These are phyloP conservation scores for Suillus spraguei DNA, from an alignment of 768 basidiomycete genomes.

Conservation along the genomic window DNA sequence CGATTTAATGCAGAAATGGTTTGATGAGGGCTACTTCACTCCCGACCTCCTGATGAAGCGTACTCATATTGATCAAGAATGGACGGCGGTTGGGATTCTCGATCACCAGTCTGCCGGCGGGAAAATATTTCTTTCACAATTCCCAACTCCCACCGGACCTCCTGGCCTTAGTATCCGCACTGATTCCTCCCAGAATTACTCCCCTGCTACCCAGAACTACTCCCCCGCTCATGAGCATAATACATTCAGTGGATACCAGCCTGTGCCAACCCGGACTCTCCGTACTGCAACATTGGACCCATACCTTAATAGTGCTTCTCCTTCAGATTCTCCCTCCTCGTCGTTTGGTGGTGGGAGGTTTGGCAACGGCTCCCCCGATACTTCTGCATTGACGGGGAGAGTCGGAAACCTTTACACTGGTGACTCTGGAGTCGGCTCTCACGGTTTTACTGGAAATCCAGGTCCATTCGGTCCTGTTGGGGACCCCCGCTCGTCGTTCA, in stretches of 20 bases:
- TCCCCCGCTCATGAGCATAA: slow-evolving; percentile 40
- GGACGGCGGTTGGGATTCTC: slow-evolving; percentile 66
- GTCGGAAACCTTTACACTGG: slow-evolving; percentile 37
- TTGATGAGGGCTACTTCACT: slow-evolving; percentile 86
- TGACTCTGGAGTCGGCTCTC: slow-evolving; percentile 40
- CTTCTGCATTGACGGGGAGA: slow-evolving; percentile 54
- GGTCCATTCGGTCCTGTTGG: slow-evolving; percentile 38
- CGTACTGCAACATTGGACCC: slow-evolving; percentile 64
- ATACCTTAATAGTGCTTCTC: slow-evolving; percentile 54
- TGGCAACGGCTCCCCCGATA: slow-evolving; percentile 70
- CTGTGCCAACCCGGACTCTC: slow-evolving; percentile 61
- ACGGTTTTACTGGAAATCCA: slow-evolving; percentile 35
- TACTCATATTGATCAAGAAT: slow-evolving; percentile 65
- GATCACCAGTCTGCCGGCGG: slow-evolving; percentile 51
- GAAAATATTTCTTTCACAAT: slow-evolving; percentile 66
- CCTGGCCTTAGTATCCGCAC: slow-evolving; percentile 55
- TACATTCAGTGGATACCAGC: slow-evolving; percentile 59
- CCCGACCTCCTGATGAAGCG: slow-evolving; percentile 85
- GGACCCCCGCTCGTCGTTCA: slow-evolving; percentile 41
- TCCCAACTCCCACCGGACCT: slow-evolving; percentile 43
- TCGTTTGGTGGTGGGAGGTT: slow-evolving; percentile 68
- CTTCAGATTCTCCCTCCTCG: slow-evolving; percentile 73
- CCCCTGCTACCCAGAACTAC: slow-evolving; percentile 42
- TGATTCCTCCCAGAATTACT: slow-evolving; percentile 50
- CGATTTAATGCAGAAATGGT: slow-evolving; percentile 93